Evolutionary conservation across 2,329 filamentous ascomycete genomes (phyloP).

Genomic region (Paecilomyces sp.): DNA sequence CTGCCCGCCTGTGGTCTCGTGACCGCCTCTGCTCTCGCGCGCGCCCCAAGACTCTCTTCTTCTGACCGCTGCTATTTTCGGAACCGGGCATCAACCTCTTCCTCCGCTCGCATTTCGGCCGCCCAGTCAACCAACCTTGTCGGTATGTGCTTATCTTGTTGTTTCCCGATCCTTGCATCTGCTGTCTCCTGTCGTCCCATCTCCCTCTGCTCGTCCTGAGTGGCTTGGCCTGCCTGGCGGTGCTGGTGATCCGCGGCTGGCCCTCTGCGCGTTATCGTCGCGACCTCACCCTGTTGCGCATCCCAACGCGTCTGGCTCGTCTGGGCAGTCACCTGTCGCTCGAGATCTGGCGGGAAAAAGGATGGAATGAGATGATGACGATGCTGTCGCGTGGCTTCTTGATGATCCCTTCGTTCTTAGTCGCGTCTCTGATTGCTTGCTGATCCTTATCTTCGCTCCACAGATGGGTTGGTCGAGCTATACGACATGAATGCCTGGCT

Average conservation of each 20-base stretch:
- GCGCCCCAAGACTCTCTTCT: constrained; percentile 11
- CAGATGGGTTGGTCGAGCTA: constrained; percentile 41
- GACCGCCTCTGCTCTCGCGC: constrained; percentile 15
- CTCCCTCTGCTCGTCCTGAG: not conserved
- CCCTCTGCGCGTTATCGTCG: constrained; percentile 16
- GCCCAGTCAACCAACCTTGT: constrained; percentile 34
- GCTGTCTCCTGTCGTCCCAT: constrained; percentile 2
- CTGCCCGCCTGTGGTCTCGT: constrained; percentile 18
- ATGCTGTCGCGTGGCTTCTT: not conserved
- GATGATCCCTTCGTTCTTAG: constrained; percentile 1
- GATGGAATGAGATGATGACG: constrained; percentile 2
- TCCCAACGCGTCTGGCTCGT: constrained; percentile 17
- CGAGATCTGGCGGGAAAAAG: not conserved
- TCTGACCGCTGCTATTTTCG: constrained; percentile 30
- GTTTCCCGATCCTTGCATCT: constrained; percentile 3
- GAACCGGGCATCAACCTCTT: constrained; percentile 23
- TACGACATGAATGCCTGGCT: constrained; percentile 48
- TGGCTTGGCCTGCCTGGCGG: constrained; percentile 1
- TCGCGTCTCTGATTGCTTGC: constrained; percentile 8
- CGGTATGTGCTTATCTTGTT: constrained; percentile 27
- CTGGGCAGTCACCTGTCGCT: not conserved
- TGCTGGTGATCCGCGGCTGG: constrained; percentile 9
- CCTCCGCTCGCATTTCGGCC: constrained; percentile 31
- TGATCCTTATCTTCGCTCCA: constrained; percentile 17
- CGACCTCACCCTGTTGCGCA: constrained; percentile 10